Evolutionary conservation across 1,284 basidiomycete genomes (phyloP).

Genomic region (Pisolithus thermaeus): DNA sequence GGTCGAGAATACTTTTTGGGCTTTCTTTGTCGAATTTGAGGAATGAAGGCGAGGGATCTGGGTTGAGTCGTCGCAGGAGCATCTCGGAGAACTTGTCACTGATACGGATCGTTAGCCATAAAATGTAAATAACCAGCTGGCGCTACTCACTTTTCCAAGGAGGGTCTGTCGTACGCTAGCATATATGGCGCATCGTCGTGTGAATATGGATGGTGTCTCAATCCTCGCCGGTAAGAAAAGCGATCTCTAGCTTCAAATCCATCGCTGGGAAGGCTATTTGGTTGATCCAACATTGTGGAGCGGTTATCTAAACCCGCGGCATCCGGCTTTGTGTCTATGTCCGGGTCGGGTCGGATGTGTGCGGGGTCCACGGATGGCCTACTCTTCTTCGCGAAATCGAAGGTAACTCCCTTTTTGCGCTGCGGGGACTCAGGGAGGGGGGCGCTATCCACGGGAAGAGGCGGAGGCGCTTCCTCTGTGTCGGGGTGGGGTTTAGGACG

Average conservation of each 20-base stretch:
- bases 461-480: constrained; percentile 11
- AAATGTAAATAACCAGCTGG: constrained; percentile 3
- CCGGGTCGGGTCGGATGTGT: neutral
- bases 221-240: constrained; percentile 37
- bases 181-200: constrained; percentile 50
- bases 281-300: neutral
- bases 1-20: constrained; percentile 56
- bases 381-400: neutral
- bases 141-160: constrained; percentile 50
- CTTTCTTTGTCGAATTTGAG: constrained; percentile 45
- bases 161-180: constrained; percentile 52
- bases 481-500: neutral
- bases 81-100: constrained; percentile 55
- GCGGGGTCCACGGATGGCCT: neutral
- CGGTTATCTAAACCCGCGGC: neutral
- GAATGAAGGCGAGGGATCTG: constrained; percentile 51
- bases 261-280: neutral
- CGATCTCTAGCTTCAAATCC: constrained; percentile 29
- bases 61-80: constrained; percentile 47
- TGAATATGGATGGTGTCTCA: constrained; percentile 51
- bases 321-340: neutral
- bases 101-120: constrained; percentile 11
- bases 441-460: neutral
- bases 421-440: neutral
- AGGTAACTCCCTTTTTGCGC: neutral